Evolutionary conservation across 139 green algal species (phyloP), one percentile per base, ranked within the genome.

Genomic region (Tetraselmis chui): DNA sequence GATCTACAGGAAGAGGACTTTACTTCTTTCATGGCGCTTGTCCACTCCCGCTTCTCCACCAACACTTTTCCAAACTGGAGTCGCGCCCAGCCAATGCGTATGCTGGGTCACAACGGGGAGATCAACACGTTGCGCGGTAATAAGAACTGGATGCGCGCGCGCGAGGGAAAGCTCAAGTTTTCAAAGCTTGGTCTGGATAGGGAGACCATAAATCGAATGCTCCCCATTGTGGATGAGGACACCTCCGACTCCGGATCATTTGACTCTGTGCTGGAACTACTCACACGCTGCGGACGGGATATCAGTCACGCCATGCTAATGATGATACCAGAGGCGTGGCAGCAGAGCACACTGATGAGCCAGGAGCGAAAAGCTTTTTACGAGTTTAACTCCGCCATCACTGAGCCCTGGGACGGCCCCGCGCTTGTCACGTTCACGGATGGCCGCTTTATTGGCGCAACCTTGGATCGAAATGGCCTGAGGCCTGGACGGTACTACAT

Each of bases 381-480:
- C 92, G 87, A 92, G 78, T 99, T 95, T 85, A 86, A 94, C 84
- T 93, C 85, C n/a, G 89, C 93, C 28, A 90, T 98, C 77, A 98
- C 98, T 93, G 95, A 98, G 93, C 95, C 95, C 1, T 98, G 95
- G 95, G 95, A 98, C 82, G 95, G 95, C 58, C 95, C 95, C 31
- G 95, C 95, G 28, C 91, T 98, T 28, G 93, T 97, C 18, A 76
- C 93, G 28, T 98, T 98, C 89, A 98, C 96, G 2, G 95, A 98
- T 78, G 95, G 95, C 27, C 89, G 93, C 79, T 97, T 93, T 87
- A 90, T 98, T 2, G 95, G 95, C 29, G 95, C 95, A 75, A 98
- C 96, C 1, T 92, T 98, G 59, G 95, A 98, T 87, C 89, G 95
- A 75, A 98, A 98, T 86, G 95, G 95, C 26, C 93, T 98, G 59